Percentiles rank a stretch among this genome's conserved stretches.
These are phyloP conservation scores for Oryza punctata DNA, from an alignment of 176 grass and related monocot species.

Conservation along the genomic window DNA sequence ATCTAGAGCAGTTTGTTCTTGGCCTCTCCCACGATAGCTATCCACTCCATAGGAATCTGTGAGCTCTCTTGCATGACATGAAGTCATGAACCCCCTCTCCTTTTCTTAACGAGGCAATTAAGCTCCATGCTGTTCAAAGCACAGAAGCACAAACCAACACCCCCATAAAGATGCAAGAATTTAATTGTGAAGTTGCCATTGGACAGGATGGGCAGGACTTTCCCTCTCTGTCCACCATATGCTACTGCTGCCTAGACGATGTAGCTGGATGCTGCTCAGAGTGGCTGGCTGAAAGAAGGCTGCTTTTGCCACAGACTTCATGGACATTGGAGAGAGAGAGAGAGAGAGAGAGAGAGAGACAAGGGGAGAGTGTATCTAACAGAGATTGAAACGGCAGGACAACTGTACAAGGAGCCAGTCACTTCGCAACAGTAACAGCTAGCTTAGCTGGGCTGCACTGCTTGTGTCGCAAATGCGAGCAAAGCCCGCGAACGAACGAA, in stretches of 20 bases:
- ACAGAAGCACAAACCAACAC: slow-evolving; percentile 12
- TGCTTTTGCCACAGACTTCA: slow-evolving; percentile 48
- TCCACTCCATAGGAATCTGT: slow-evolving; percentile 65
- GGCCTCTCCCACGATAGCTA: slow-evolving; percentile 20
- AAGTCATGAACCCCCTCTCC: background rate
- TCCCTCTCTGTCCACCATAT: background rate
- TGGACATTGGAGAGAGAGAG: slow-evolving; percentile 24
- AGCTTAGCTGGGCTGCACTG: slow-evolving; percentile 41
- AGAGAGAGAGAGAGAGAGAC: background rate
- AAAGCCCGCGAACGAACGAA: background rate
- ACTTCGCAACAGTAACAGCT: slow-evolving; percentile 46
- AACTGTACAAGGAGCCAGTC: slow-evolving; percentile 54
- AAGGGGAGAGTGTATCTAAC: slow-evolving; percentile 21
- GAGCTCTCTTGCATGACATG: background rate
- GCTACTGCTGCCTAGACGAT: background rate
- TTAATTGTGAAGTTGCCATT: slow-evolving; percentile 48
- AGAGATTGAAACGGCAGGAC: slow-evolving; percentile 49
- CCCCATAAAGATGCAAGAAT: slow-evolving; percentile 37
- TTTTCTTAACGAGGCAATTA: slow-evolving; percentile 30
- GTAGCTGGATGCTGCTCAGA: slow-evolving; percentile 43
- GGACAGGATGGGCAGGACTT: slow-evolving; percentile 26
- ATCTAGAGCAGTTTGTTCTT: slow-evolving; percentile 7
- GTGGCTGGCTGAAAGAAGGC: slow-evolving; percentile 50
- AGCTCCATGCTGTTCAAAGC: slow-evolving; percentile 37
- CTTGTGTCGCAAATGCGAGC: slow-evolving; percentile 41